Conservation (phyloP, 169 alveolate species). For the Eimeria tenella region DNA sequence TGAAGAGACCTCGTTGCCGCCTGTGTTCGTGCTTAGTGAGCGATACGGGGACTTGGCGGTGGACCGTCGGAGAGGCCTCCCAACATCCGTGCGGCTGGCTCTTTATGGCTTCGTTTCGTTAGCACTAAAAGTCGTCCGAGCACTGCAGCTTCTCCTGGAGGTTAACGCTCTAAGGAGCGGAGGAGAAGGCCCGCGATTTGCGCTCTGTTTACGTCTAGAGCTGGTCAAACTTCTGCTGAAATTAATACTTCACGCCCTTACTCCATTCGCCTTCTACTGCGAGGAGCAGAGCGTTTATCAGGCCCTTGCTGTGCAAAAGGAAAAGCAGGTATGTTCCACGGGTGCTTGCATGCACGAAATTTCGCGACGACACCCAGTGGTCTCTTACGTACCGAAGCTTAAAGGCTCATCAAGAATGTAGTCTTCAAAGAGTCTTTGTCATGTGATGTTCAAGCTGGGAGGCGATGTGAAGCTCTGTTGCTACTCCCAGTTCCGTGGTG, state of each 20-base stretch:
- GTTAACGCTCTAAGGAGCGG: conserved; percentile 42
- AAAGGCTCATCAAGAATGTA: no score
- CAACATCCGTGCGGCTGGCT: conserved; percentile 50
- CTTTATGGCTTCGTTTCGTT: conserved; percentile 27
- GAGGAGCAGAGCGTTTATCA: conserved; percentile 65
- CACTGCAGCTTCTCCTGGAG: conserved; percentile 64
- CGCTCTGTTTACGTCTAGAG: conserved; percentile 62
- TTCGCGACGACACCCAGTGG: no score
- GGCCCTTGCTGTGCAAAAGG: conserved; percentile 46
- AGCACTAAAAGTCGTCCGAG: conserved; percentile 44
- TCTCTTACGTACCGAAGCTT: no score
- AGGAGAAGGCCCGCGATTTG: conserved; percentile 54
- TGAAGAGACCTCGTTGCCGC: background rate
- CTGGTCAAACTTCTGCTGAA: conserved; percentile 59
- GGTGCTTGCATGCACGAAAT: background rate
- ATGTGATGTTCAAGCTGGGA: background rate
- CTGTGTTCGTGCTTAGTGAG: background rate
- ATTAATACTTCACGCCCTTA: conserved; percentile 37
- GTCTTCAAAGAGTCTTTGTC: background rate
- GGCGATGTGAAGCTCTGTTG: background rate
- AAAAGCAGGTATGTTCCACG: conserved; percentile 39
- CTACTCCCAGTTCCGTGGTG: background rate
- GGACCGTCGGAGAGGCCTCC: background rate
- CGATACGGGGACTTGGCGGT: background rate
- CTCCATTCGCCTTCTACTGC: conserved; percentile 66